Base-by-base conservation (phyloP, 371 early-diverging fungal species). In the Syncephalastrum sp. region DNA sequence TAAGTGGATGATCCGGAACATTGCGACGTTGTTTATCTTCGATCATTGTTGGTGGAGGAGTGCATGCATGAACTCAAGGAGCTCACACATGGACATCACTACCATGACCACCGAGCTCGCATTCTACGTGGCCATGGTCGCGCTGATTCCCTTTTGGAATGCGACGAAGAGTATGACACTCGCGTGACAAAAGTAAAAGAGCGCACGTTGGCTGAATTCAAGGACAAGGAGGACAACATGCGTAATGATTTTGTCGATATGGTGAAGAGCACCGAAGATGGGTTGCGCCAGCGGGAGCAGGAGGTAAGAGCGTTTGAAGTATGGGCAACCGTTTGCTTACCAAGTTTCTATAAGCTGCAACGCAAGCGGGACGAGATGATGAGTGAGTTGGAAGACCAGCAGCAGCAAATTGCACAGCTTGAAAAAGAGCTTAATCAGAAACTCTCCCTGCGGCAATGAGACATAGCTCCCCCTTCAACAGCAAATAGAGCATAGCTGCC, bases 21-120 rank as follows among this genome's bases (percentile, higher is more conserved):
- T 63, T 92, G 90, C 63, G 98, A 98, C 64, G 92, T 96, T 67
- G 72, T 86, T 1, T 83, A 88, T 67, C 82, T 98, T 19, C 82
- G 91, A 45, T 84, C 86, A 68, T 69, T 89, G 59, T 65, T 93
- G 3, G 77, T 92, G 61, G 76, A 71, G 57, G 81, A 88, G 21
- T 91, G 91, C 54, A 77, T 95, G 49, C 88, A 90, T 53, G 93
- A 93, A 50, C 74, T 95, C 42, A 85, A 88, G 47, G 91, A 91
- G 23, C 82, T 88, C 56, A 92, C 92, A 3, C 91, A 93, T 68
- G 77, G 81, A 44, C 70, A 83, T 42, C 86, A 91, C 61, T 94
- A 94, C 64, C 90, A 90, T 63, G 74, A 74, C 24, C 89, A 89
- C 67, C 90, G 95, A 61, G 84, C 87, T 8, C 75, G 80, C 55